Evolutionary conservation across 108 stramenopile species (phyloP), one percentile per base, ranked within the genome.

Genomic region (Craspedostauros australis): DNA sequence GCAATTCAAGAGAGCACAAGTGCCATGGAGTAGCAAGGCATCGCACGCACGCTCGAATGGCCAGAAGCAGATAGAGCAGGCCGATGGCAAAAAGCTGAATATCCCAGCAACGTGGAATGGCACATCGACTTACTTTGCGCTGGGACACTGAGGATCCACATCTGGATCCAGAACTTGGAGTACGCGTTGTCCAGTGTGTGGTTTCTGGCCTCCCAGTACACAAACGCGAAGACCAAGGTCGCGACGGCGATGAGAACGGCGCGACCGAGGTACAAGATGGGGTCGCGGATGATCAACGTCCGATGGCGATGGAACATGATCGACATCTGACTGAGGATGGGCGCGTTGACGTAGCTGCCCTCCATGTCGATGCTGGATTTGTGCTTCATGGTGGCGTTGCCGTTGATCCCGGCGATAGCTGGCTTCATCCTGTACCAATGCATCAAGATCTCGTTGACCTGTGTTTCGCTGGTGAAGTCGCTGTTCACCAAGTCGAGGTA

Each of bases 381-480:
- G 23, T 44, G 56, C 43, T 28, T 32, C n/a, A n/a, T n/a, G n/a
- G n/a, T n/a, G n/a, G n/a, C n/a, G n/a, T n/a, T n/a, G n/a, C n/a
- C n/a, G n/a, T 4, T 20, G 30, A 11, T 31, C 43, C 16, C 43
- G 41, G 28, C 46, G 43, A 18, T 44, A 45, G 54, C 47, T 1
- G 24, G 2, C 2, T n/a, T 11, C 29, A n/a, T n/a, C n/a, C n/a
- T n/a, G n/a, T 41, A 58, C 64, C 64, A 76, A 8, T 51, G 40
- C 42, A 70, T 59, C 21, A 75, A 50, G 20, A 70, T 52, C 5
- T 33, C 23, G 16, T 20, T 23, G 3, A 70, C 74, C 39, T 66
- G 60, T 18, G 48, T 63, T 15, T 42, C 43, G 5, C 52, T 47
- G 9, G 52, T 40, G 34, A 69, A 69, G 18, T 70, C 74, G 5